phyloP scores from a whole-genome alignment of 139 green algal genomes.

The Chlorella ohadii region DNA sequence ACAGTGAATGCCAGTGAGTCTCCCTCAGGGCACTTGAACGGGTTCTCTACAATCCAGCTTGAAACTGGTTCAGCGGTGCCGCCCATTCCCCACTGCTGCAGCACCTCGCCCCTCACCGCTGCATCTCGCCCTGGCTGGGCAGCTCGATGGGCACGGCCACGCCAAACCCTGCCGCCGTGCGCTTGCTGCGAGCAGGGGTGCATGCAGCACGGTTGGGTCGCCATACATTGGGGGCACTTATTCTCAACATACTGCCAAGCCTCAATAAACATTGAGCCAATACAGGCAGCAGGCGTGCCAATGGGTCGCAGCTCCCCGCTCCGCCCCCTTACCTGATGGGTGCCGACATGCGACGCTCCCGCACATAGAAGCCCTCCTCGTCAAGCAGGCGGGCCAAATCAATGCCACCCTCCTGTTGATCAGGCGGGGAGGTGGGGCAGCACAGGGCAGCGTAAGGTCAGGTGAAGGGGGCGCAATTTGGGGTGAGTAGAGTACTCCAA shows the following conservation, averaged over 20 bases:
- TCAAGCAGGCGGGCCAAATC: slow-evolving; percentile 75
- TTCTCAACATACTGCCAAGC: too few species aligned
- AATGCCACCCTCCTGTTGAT: slow-evolving; percentile 69
- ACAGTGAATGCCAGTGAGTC: too few species aligned
- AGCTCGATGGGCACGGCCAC: slow-evolving; percentile 78
- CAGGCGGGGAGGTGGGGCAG: not conserved
- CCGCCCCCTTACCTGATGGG: slow-evolving; percentile 26
- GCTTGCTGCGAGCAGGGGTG: slow-evolving; percentile 23
- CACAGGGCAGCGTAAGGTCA: not conserved
- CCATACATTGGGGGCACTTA: too few species aligned
- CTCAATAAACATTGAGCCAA: too few species aligned
- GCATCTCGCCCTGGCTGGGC: slow-evolving; percentile 67
- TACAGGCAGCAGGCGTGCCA: too few species aligned
- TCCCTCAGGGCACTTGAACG: too few species aligned
- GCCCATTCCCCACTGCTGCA: not conserved
- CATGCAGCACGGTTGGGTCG: too few species aligned
- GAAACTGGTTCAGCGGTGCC: too few species aligned
- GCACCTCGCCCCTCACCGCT: slow-evolving; percentile 3
- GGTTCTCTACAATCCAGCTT: too few species aligned
- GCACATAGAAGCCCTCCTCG: slow-evolving; percentile 83
- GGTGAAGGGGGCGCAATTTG: not conserved
- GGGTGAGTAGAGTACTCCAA: too few species aligned
- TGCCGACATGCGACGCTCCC: slow-evolving; percentile 54
- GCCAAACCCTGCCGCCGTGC: slow-evolving; percentile 56
- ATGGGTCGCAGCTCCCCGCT: not conserved